These are phyloP conservation scores for Solanum megistacrolobum DNA, from an alignment of 257 asterid genomes.

Conservation along the genomic window DNA sequence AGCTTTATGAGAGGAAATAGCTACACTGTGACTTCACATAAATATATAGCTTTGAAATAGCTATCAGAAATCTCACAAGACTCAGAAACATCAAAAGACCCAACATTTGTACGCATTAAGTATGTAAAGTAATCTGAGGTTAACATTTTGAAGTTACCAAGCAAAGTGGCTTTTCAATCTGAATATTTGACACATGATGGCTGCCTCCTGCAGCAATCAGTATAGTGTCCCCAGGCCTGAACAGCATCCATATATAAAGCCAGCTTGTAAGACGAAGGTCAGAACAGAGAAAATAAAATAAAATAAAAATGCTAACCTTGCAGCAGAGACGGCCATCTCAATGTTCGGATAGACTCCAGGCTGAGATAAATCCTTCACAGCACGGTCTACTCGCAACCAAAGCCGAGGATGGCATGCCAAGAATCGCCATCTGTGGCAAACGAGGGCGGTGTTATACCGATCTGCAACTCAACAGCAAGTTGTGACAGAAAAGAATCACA, in stretches of 20 bases:
- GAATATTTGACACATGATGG: conserved; percentile 73
- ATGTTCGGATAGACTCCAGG: conserved; percentile 81
- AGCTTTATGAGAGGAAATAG: not conserved
- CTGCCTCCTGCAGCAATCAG: conserved; percentile 90
- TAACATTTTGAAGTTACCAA: conserved; percentile 40
- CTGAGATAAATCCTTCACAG: conserved; percentile 44
- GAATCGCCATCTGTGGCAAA: conserved; percentile 99
- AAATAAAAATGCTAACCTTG: conserved; percentile 40
- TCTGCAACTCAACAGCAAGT: conserved; percentile 83
- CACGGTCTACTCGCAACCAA: conserved; percentile 93
- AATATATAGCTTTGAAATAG: not conserved
- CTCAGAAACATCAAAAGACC: not conserved
- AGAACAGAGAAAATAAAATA: not conserved
- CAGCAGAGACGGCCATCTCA: conserved; percentile 79
- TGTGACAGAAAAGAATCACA: conserved; percentile 28
- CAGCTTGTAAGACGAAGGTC: not conserved
- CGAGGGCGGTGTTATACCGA: conserved; percentile 99
- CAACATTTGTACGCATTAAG: not conserved
- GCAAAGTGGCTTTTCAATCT: conserved; percentile 85
- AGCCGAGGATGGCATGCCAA: conserved; percentile 94
- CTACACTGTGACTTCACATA: not conserved
- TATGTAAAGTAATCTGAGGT: not conserved
- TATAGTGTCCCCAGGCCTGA: conserved; percentile 96
- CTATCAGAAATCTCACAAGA: not conserved
- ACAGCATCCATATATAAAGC: conserved; percentile 10